Evolutionary conservation across 208 protist species (phyloP).

Genomic region (Wallacemonas sp.): DNA sequence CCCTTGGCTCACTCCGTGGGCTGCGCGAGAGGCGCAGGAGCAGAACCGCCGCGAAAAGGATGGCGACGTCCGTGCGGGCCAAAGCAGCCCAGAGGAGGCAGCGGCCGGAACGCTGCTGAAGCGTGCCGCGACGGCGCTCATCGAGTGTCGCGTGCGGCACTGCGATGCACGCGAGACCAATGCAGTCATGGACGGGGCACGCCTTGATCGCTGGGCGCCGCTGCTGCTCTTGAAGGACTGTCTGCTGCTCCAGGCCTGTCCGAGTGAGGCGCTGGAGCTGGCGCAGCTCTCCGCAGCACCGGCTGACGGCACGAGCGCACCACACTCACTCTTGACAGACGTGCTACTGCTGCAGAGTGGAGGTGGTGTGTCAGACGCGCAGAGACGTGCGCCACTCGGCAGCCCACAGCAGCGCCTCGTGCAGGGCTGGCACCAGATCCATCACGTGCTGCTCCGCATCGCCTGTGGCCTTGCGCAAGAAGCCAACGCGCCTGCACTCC

Average conservation of each 20-base stretch:
- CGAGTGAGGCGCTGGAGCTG: neutral
- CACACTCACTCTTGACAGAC: neutral
- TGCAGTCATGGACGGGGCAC: neutral
- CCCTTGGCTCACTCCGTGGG: neutral
- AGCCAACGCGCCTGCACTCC: slow-evolving; percentile 10
- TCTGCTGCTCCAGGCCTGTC: slow-evolving; percentile 4
- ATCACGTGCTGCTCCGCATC: neutral
- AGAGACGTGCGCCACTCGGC: neutral
- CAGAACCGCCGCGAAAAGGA: neutral
- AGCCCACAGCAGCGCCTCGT: neutral
- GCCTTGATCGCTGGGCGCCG: slow-evolving; percentile 25
- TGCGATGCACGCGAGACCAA: no score
- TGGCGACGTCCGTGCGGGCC: neutral
- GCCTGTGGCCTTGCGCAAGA: neutral
- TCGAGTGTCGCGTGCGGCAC: neutral
- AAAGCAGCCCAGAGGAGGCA: no score
- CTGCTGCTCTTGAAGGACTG: slow-evolving; percentile 30
- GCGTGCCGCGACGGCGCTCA: neutral
- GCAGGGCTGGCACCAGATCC: slow-evolving; percentile 7
- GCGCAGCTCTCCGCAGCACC: neutral
- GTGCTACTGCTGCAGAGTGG: no score
- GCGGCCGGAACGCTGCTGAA: no score
- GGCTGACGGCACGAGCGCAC: neutral
- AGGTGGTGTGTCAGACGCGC: neutral
- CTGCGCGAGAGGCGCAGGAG: neutral